Conservation (phyloP, 2,329 filamentous ascomycete species). For the Ceratocystis destructans region DNA sequence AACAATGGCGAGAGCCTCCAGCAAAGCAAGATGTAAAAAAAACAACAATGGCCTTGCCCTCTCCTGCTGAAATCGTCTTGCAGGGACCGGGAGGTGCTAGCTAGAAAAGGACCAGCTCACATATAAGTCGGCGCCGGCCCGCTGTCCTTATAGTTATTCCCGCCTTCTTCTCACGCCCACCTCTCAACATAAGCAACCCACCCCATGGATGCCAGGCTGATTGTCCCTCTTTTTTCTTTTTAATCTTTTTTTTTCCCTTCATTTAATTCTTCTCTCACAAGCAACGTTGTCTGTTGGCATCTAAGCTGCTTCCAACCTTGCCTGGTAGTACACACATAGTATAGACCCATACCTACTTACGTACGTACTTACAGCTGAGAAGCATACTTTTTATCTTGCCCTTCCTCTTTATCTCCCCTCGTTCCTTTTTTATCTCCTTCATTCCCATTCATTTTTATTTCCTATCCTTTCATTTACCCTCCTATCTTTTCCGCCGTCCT, state of each 20-base stretch:
- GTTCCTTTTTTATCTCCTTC: background rate
- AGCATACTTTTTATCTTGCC: background rate
- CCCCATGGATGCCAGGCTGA: background rate
- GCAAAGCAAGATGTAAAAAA: background rate
- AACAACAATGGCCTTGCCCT: too few relatives aligned
- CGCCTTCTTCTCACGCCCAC: background rate
- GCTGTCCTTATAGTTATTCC: slow-evolving; percentile 6
- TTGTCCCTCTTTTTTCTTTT: background rate
- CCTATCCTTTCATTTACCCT: background rate
- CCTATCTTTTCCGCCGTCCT: slow-evolving; percentile 1
- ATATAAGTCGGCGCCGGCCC: slow-evolving; percentile 8
- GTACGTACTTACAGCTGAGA: background rate
- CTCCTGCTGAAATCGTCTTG: background rate
- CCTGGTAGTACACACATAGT: background rate
- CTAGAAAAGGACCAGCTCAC: background rate
- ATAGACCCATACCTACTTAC: background rate
- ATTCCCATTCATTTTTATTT: background rate
- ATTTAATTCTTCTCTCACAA: background rate
- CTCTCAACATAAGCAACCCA: background rate
- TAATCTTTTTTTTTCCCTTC: background rate
- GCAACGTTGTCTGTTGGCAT: background rate
- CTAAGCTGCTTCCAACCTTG: background rate
- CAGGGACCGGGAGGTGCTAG: background rate
- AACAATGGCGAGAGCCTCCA: background rate
- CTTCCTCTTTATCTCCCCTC: background rate